Evolutionary conservation across 345 rosid genomes (phyloP).

Genomic region (Euclidium syriacum): DNA sequence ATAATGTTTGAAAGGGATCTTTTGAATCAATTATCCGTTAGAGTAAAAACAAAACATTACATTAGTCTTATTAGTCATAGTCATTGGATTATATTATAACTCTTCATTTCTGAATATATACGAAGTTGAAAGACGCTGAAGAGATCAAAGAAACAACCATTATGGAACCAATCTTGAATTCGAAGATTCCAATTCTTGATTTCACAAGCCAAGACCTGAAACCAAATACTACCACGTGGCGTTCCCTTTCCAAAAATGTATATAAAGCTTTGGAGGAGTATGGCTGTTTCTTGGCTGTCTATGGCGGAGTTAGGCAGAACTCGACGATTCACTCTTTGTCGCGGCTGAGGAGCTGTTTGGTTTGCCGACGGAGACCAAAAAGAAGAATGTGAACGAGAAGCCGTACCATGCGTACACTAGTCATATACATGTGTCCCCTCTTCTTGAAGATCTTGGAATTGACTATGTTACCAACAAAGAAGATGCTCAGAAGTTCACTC

Average conservation of each 20-base stretch:
- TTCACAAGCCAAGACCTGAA: conserved; percentile 19
- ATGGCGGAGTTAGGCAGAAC: conserved; percentile 19
- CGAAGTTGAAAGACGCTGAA: too few relatives aligned
- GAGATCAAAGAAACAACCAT: neutral
- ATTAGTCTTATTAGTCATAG: neutral
- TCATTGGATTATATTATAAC: neutral
- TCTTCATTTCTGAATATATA: too few relatives aligned
- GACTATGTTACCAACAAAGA: conserved; percentile 27
- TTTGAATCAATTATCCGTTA: conserved; percentile 13
- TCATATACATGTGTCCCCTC: conserved; percentile 27
- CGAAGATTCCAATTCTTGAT: conserved; percentile 26
- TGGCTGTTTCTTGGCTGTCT: conserved; percentile 25
- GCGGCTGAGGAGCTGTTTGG: conserved; percentile 23
- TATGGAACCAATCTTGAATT: conserved; percentile 20
- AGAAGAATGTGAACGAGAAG: conserved; percentile 32
- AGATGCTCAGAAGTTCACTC: conserved; percentile 32
- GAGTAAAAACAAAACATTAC: conserved; percentile 11
- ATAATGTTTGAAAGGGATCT: conserved; percentile 21
- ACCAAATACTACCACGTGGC: conserved; percentile 14
- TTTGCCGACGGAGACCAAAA: conserved; percentile 31
- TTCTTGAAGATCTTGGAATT: conserved; percentile 45
- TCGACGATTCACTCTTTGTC: conserved; percentile 7
- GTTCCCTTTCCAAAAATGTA: conserved; percentile 9
- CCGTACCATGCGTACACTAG: conserved; percentile 40
- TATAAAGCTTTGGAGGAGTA: conserved; percentile 27